Percentiles rank a stretch among this genome's conserved stretches.
These are phyloP conservation scores for Thamnidium elegans DNA, from an alignment of 192 early-diverging fungal species.

Conservation along the genomic window DNA sequence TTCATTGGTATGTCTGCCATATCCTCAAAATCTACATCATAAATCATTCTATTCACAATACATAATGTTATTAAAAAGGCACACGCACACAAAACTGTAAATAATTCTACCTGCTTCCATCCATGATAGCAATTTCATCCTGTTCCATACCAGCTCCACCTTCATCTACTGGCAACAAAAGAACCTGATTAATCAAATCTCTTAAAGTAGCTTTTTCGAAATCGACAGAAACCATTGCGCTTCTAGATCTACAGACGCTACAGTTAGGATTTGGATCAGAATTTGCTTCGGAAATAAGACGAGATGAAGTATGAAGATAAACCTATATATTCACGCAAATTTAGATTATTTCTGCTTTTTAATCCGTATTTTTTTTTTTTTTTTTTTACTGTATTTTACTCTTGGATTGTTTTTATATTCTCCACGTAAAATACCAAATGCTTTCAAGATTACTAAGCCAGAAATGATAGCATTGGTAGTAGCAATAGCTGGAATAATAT, in stretches of 20 bases:
- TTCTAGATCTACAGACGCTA: conserved; percentile 66
- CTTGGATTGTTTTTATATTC: conserved; percentile 51
- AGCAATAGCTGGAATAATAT: conserved; percentile 97
- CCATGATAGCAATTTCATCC: conserved; percentile 71
- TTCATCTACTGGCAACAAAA: conserved; percentile 31
- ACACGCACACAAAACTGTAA: background rate
- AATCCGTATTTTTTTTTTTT: background rate
- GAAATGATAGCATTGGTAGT: conserved; percentile 97
- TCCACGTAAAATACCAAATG: conserved; percentile 69
- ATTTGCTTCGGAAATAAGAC: conserved; percentile 64
- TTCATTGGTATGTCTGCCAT: conserved; percentile 59
- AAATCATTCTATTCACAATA: conserved; percentile 58
- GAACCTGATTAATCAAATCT: conserved; percentile 58
- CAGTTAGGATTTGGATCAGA: conserved; percentile 73
- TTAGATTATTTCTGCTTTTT: background rate
- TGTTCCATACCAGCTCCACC: conserved; percentile 51
- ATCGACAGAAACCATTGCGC: conserved; percentile 61
- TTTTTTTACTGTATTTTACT: conserved; percentile 30
- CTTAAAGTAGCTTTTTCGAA: conserved; percentile 58
- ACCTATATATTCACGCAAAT: conserved; percentile 37
- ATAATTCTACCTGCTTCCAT: conserved; percentile 56
- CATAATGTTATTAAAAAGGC: background rate
- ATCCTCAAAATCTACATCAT: conserved; percentile 90
- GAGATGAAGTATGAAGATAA: conserved; percentile 59
- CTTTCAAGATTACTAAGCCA: conserved; percentile 89